Base-by-base conservation (phyloP, 2,329 filamentous ascomycete genomes). In the Niveomyces coronatus region DNA sequence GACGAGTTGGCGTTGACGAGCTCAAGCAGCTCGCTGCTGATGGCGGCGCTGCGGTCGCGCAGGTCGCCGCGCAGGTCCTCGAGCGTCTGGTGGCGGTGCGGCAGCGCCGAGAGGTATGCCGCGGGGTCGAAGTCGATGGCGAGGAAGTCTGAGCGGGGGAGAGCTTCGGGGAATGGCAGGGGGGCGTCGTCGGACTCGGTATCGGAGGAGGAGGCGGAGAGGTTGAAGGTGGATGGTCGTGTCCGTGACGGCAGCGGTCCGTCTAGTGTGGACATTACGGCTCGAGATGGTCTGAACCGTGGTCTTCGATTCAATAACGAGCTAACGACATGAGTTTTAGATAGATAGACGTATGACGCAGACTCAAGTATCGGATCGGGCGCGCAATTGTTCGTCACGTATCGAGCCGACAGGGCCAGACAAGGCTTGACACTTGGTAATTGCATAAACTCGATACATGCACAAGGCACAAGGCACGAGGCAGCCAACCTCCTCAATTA, bases 1-100 rank as follows among this genome's bases (percentile, higher is more conserved):
- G 86, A 82, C 57, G 98, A 96, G 60, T 98, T 94, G 36, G 82
- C 75, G 55, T 98, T 98, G 47, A 98, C 91, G 7, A 98, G 75
- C 62, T 95, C 89, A 14, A 98, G 70, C 3, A 98, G 71, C 63
- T 98, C 91, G 45, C 82, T 76, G 52, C 80, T 84, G 44, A 98
- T 79, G 15, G 81, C 72, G 49, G 84, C 76, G 48, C 80, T 85
- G 37, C 93, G 74, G 42, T 87, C 76, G 31, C 88, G 80, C 13
- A 98, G 70, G 53, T 98, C 93, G 5, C 80, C 65, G 24, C 89
- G 85, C 22, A 98, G 69, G 57, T 98, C 91, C 56, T 94, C 88
- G 33, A 98, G 83, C 1, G 89, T 95, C 59, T 98, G 91, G 58
- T 98, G 91, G 2, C 91, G 82, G 54, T 91, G 79, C 15, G 79